Conservation (phyloP, 75 land plant genomes). For the Pseudotsuga menziesii region DNA sequence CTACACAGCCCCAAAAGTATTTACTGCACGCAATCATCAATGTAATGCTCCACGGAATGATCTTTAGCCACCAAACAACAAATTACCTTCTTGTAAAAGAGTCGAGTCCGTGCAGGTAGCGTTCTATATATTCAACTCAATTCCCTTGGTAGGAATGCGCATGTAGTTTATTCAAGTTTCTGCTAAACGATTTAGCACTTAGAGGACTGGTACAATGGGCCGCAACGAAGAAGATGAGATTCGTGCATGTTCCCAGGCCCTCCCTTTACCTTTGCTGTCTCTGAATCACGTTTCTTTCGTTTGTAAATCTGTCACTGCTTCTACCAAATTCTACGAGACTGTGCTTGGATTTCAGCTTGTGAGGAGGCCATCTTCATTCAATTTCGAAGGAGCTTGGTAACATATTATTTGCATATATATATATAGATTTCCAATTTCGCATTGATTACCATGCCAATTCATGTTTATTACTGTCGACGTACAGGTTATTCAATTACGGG, state of each 20-base stretch:
- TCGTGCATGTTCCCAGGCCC: background rate
- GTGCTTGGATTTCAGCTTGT: slow-evolving; percentile 38
- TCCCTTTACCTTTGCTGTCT: slow-evolving; percentile 17
- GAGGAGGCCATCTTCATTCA: slow-evolving; percentile 38
- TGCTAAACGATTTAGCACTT: too few species aligned
- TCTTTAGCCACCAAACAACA: too few species aligned
- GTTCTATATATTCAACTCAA: too few species aligned
- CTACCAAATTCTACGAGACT: slow-evolving; percentile 28
- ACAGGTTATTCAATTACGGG: slow-evolving; percentile 32
- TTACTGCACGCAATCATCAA: too few species aligned
- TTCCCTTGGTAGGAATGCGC: too few species aligned
- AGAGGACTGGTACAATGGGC: background rate
- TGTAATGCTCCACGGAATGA: too few species aligned
- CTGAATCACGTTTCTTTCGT: slow-evolving; percentile 28
- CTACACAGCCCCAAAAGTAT: too few species aligned
- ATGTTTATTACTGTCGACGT: background rate
- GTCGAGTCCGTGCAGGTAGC: too few species aligned
- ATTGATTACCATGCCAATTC: background rate
- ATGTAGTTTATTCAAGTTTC: too few species aligned
- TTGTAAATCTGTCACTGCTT: slow-evolving; percentile 14
- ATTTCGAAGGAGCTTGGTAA: slow-evolving; percentile 53
- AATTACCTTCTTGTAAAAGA: too few species aligned
- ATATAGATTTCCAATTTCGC: too few species aligned
- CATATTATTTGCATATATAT: background rate
- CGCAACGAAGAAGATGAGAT: background rate